A percentile compares a stretch with the other conserved stretches of the same genome.
These are phyloP conservation scores for Penicillium thymicola DNA, from an alignment of 2,329 filamentous ascomycete species.

Conservation along the genomic window DNA sequence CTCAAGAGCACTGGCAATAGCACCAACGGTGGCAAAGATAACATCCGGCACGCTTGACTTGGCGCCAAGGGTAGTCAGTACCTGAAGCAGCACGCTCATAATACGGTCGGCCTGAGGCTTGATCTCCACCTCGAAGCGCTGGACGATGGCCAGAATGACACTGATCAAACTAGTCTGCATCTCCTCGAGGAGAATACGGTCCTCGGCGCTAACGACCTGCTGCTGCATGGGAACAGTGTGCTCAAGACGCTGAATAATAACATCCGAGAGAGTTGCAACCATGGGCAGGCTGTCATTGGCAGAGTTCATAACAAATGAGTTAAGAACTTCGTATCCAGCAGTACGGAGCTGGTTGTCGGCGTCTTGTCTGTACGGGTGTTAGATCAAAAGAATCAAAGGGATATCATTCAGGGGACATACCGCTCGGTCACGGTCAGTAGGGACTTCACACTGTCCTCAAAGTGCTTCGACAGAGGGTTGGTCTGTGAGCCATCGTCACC, in stretches of 20 bases:
- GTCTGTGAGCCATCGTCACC: slow-evolving; percentile 73
- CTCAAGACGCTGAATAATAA: slow-evolving; percentile 87
- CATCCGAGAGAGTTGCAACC: slow-evolving; percentile 77
- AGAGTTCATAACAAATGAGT: slow-evolving; percentile 87
- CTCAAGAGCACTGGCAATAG: slow-evolving; percentile 86
- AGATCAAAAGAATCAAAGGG: slow-evolving; percentile 1
- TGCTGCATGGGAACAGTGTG: slow-evolving; percentile 83
- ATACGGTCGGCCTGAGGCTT: slow-evolving; percentile 86
- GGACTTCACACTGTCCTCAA: slow-evolving; percentile 84
- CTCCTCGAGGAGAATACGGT: slow-evolving; percentile 92
- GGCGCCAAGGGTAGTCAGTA: slow-evolving; percentile 70
- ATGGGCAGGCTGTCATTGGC: slow-evolving; percentile 79
- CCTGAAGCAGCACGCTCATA: slow-evolving; percentile 82
- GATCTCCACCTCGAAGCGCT: slow-evolving; percentile 87
- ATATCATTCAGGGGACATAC: slow-evolving; percentile 26
- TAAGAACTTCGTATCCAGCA: slow-evolving; percentile 94
- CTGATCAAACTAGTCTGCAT: slow-evolving; percentile 95
- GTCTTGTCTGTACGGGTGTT: slow-evolving; percentile 51
- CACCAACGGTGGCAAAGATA: slow-evolving; percentile 86
- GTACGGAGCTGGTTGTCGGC: slow-evolving; percentile 87
- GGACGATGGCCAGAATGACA: slow-evolving; percentile 86
- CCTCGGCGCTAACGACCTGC: slow-evolving; percentile 95
- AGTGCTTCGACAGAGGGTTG: slow-evolving; percentile 86
- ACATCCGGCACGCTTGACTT: slow-evolving; percentile 96
- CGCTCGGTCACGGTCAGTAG: slow-evolving; percentile 82